Evolutionary conservation across 345 rosid species (phyloP).

Genomic region (Lepidium didymum): DNA sequence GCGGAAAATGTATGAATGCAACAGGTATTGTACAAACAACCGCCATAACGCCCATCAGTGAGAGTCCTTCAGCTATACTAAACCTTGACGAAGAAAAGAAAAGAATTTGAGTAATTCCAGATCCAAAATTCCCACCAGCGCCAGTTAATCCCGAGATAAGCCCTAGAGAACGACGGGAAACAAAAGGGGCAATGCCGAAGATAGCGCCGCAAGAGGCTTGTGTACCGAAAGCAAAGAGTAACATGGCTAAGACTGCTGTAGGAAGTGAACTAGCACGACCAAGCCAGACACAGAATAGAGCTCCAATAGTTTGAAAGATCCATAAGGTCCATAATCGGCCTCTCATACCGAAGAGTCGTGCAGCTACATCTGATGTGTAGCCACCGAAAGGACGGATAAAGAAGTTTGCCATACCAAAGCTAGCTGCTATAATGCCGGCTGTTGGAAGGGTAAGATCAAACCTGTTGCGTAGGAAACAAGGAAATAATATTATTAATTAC

Average conservation of each 20-base stretch:
- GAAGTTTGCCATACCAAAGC: conserved; percentile 80
- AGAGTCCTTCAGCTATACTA: conserved; percentile 48
- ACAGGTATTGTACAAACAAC: conserved; percentile 39
- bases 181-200: conserved; percentile 70
- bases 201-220: conserved; percentile 91
- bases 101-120: conserved; percentile 62
- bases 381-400: conserved; percentile 80
- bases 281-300: conserved; percentile 67
- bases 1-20: too few relatives aligned
- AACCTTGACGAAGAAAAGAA: conserved; percentile 54
- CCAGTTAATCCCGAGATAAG: conserved; percentile 70
- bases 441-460: conserved; percentile 63
- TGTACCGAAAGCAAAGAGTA: conserved; percentile 63
- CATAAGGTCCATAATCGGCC: conserved; percentile 72
- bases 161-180: conserved; percentile 68
- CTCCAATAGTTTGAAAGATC: conserved; percentile 75
- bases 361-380: conserved; percentile 58
- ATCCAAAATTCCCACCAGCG: conserved; percentile 78
- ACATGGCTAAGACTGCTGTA: conserved; percentile 60
- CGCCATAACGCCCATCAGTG: conserved; percentile 69
- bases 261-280: conserved; percentile 69
- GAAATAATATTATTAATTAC: too few relatives aligned
- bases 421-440: conserved; percentile 69
- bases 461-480: not conserved
- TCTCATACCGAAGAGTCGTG: conserved; percentile 63